These are phyloP conservation scores for Wickerhamomyces subpelliculosus DNA, from an alignment of 805 yeast species.

Conservation along the genomic window DNA sequence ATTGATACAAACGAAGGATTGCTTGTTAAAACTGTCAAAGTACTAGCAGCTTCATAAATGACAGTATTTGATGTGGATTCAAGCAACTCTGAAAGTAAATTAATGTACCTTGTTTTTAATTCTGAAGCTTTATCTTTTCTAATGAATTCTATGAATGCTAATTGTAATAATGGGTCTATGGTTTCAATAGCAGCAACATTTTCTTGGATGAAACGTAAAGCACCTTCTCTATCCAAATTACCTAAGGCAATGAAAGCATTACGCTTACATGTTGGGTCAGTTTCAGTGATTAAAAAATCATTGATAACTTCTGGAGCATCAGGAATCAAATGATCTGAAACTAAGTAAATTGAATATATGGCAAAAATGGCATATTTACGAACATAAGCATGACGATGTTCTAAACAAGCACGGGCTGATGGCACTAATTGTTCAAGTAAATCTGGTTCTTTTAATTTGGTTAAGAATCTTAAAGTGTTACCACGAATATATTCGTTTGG, in stretches of 20 bases:
- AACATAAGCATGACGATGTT: constrained; percentile 96
- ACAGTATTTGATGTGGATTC: constrained; percentile 66
- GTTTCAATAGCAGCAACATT: constrained; percentile 51
- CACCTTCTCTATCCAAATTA: constrained; percentile 75
- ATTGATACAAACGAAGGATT: constrained; percentile 62
- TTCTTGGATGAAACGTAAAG: constrained; percentile 74
- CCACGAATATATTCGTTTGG: constrained; percentile 97
- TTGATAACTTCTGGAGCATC: constrained; percentile 87
- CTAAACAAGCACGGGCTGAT: constrained; percentile 82
- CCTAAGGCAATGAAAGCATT: constrained; percentile 90
- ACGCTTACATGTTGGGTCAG: constrained; percentile 90
- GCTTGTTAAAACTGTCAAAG: constrained; percentile 55
- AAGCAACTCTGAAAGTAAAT: constrained; percentile 64
- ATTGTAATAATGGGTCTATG: constrained; percentile 78
- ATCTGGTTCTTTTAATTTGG: constrained; percentile 89
- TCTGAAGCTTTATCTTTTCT: constrained; percentile 68
- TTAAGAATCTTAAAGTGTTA: constrained; percentile 83
- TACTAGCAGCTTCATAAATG: constrained; percentile 84
- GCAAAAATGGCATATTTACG: constrained; percentile 96
- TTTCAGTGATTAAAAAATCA: constrained; percentile 70
- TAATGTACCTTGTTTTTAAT: constrained; percentile 64
- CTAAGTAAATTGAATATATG: constrained; percentile 71
- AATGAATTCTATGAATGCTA: constrained; percentile 86
- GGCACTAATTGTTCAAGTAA: constrained; percentile 93
- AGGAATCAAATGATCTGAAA: constrained; percentile 82